Evolutionary conservation across 108 stramenopile species (phyloP).

Genomic region (Epithemia pelagica): DNA sequence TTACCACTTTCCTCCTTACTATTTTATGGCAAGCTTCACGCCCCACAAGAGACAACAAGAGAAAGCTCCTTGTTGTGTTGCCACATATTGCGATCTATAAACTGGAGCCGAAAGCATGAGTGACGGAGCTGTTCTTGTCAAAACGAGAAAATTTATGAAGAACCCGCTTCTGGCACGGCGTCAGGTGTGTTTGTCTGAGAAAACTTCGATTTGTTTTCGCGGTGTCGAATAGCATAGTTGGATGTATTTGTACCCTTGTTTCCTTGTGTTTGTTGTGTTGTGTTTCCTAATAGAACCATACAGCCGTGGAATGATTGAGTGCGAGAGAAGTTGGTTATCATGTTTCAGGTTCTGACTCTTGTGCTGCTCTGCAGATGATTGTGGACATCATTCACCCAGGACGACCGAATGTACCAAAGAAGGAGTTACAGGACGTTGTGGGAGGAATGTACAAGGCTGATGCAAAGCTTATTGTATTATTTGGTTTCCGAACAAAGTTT

Average conservation of each 20-base stretch:
- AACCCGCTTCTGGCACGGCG: slow-evolving; percentile 96
- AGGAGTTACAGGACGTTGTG: slow-evolving; percentile 89
- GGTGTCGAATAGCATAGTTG: too few species aligned
- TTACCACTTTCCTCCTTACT: neutral
- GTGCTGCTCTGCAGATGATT: slow-evolving; percentile 92
- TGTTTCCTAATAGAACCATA: too few species aligned
- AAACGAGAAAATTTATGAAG: slow-evolving; percentile 97
- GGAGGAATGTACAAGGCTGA: slow-evolving; percentile 94
- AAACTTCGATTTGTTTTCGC: neutral
- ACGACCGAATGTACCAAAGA: slow-evolving; percentile 89
- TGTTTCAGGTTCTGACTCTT: too few species aligned
- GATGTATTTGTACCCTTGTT: too few species aligned
- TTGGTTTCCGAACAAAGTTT: slow-evolving; percentile 95
- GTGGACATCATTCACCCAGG: slow-evolving; percentile 98
- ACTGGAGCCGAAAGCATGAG: slow-evolving; percentile 5
- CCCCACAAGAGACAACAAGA: neutral
- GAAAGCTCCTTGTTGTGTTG: too few species aligned
- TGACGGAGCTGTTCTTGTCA: slow-evolving; percentile 80
- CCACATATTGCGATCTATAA: too few species aligned
- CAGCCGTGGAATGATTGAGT: too few species aligned
- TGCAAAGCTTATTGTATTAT: slow-evolving; percentile 75
- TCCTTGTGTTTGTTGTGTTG: too few species aligned
- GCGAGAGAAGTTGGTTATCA: neutral
- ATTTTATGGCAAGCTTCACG: neutral
- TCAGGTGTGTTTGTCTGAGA: slow-evolving; percentile 89